Base-by-base conservation (phyloP, 208 protist genomes). In the Acanthamoeba castellanii region DNA sequence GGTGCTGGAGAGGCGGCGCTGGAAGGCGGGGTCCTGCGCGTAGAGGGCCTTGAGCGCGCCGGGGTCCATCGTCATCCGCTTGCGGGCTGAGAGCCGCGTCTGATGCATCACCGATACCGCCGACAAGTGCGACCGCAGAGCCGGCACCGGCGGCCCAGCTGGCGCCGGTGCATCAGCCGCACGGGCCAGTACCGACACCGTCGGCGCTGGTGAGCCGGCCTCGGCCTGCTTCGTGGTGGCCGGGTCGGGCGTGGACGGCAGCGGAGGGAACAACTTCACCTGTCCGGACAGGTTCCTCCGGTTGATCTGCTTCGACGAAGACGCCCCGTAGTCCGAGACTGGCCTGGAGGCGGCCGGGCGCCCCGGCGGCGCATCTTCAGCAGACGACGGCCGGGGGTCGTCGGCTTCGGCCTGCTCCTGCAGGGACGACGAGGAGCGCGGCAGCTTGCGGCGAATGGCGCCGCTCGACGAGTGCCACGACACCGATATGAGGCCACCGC, bases 31-130 rank as follows among this genome's bases (percentile, higher is more conserved):
- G 30, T 82, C 72, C n/a, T 50, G 72, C 14, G 72, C 72, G 25
- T 52, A 82, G 72, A 82, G 72, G 16, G 72, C 72, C 42, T 82
- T 42, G 22, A 82, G 32, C 16, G 72, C 47, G 25, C 34, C 72
- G 14, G 72, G 13, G 42, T 82, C 72, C 72, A 82, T 52, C 34
- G 72, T 82, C 42, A 82, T 82, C 42, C 72, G 9, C 72, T 82
- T 82, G 72, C 70, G 7, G 13, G 4, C 18, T 18, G 11, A 0
- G 25, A 34, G 18, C 18, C 37, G 8, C 20, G 72, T n/a, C 37
- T 82, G 6, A 18, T 82, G 72, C 72, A 82, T 82, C 27, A 34
- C 72, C 42, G 72, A 25, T 0, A 34, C 42, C 3, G 72, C 72
- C 34, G 72, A 82, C 20, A 82, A 4, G 42, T 82, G 72, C 9